phyloP scores from a whole-genome alignment of 108 stramenopile genomes.

The Skeletonema grethae region DNA sequence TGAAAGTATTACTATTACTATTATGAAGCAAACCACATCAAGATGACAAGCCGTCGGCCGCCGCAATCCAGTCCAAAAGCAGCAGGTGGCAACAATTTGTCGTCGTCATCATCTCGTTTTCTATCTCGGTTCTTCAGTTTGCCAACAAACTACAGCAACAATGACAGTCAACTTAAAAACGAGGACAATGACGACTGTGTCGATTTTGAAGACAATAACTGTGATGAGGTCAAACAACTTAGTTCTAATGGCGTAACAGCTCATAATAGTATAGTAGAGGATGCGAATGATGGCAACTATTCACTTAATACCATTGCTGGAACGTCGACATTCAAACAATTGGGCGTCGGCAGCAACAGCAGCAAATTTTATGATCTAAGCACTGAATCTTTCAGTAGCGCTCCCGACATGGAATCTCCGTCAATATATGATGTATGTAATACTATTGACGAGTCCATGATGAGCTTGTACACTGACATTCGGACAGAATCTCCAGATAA shows the following conservation, averaged over 20 bases:
- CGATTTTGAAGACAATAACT: neutral
- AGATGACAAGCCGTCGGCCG: neutral
- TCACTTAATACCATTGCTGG: neutral
- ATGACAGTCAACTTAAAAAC: neutral
- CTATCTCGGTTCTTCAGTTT: neutral
- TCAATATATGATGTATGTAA: slow-evolving; percentile 5
- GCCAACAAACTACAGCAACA: neutral
- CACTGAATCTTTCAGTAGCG: neutral
- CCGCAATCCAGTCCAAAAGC: neutral
- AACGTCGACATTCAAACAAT: neutral
- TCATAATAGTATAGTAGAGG: neutral
- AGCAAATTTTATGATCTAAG: neutral
- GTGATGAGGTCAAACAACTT: neutral
- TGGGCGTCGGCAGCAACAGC: neutral
- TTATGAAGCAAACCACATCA: neutral
- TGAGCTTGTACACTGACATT: neutral
- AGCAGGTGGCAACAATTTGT: neutral
- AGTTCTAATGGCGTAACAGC: neutral
- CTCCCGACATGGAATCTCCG: neutral
- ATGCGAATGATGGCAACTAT: neutral
- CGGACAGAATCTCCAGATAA: neutral
- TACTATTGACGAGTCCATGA: slow-evolving; percentile 8
- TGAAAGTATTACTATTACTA: too few relatives aligned
- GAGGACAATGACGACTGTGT: neutral
- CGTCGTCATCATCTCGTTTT: neutral